Evolutionary conservation across 2,329 filamentous ascomycete species (phyloP), one percentile per base, ranked within the genome.

Genomic region (Zymoseptoria ardabiliae): DNA sequence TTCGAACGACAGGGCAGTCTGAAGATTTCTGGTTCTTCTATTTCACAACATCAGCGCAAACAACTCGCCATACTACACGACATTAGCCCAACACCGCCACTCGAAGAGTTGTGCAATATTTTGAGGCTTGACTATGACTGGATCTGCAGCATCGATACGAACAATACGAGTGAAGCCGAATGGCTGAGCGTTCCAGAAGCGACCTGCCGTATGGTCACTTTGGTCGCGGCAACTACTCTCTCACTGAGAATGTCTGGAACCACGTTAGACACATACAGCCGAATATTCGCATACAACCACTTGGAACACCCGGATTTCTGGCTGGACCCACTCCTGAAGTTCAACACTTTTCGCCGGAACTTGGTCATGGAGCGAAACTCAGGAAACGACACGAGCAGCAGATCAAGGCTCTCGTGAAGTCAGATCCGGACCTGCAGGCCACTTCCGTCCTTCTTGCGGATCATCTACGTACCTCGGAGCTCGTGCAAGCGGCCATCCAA

Each of bases 171-270:
- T 69, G 69, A 75, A 75, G 72, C 80, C 82, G 68, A 75, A 85
- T 85, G 83, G 80, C 79, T 85, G 80, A 85, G 58, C 73, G 72
- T 57, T 71, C 75, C 49, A 69, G 75, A 45, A 75, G 73, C 65
- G 76, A 81, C 73, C 75, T 83, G 55, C 75, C 78, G 57, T 79
- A 79, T 66, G 82, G 82, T 71, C 79, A 83, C 66, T 75, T 81
- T 59, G 82, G 82, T 60, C 73, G 76, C 58, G 69, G 79, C 50
- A 71, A 72, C 6, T 85, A 84, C 69, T 70, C 78, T 57, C 60
- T 75, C 1, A 76, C 81, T 4, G 73, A 73, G 6, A 73, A 75
- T 50, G 62, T 71, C 57, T 85, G 82, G 82, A 65, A 48, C 19
- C 35, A 45, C 35, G 17, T 45, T n/a, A 13, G 35, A 45, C 52